Evolutionary conservation across 2,329 filamentous ascomycete species (phyloP).

Genomic region (Zasmidium cellare): DNA sequence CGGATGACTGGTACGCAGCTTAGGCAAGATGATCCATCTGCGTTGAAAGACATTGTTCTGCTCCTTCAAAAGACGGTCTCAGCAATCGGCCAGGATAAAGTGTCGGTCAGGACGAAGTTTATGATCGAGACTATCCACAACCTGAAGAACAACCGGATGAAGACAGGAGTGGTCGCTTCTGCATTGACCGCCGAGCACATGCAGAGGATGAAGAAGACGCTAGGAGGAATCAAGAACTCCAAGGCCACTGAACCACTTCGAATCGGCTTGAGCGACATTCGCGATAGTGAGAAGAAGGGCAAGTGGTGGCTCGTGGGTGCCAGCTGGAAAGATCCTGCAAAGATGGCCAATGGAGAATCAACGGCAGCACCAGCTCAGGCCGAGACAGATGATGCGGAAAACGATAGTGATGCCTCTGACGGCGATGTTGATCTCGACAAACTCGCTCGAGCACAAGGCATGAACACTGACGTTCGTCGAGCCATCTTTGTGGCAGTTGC

Average conservation of each 20-base stretch:
- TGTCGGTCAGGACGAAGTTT: conserved; percentile 89
- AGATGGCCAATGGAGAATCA: conserved; percentile 22
- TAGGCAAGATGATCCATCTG: conserved; percentile 81
- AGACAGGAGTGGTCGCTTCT: conserved; percentile 69
- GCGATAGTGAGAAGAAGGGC: conserved; percentile 78
- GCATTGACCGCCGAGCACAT: conserved; percentile 77
- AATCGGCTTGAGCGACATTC: conserved; percentile 78
- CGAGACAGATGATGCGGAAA: conserved; percentile 31
- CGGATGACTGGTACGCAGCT: conserved; percentile 78
- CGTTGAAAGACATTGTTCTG: conserved; percentile 84
- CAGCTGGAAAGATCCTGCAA: conserved; percentile 65
- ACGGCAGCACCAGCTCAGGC: conserved; percentile 12
- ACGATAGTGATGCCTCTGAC: conserved; percentile 42
- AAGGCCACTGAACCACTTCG: conserved; percentile 80
- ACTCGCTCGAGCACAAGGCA: conserved; percentile 77
- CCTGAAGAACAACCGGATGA: conserved; percentile 90
- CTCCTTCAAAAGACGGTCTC: conserved; percentile 72
- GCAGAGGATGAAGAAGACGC: conserved; percentile 81
- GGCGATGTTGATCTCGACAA: conserved; percentile 62
- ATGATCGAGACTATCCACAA: conserved; percentile 97
- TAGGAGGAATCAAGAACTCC: conserved; percentile 70
- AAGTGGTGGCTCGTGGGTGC: conserved; percentile 99
- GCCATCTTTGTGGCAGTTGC: conserved; percentile 94
- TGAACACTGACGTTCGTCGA: conserved; percentile 82
- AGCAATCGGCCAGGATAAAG: conserved; percentile 61